These are phyloP conservation scores for Termitomyces sp. DNA, from an alignment of 768 basidiomycete genomes.

Conservation along the genomic window DNA sequence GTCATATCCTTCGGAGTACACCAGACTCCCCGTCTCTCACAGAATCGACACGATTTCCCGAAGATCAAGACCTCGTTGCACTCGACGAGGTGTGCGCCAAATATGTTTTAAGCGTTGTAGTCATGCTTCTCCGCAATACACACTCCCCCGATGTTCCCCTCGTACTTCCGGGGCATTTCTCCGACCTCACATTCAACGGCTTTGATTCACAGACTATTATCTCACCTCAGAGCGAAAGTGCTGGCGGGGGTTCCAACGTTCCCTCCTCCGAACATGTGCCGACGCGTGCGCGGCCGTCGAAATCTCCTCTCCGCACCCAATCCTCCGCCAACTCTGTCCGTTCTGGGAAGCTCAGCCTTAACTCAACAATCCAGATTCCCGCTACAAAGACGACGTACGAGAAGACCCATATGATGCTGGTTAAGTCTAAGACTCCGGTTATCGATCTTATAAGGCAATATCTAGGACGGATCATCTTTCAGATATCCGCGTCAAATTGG, in stretches of 20 bases:
- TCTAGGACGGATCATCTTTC: conserved; percentile 76
- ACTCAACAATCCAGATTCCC: conserved; percentile 35
- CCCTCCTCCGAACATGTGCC: conserved; percentile 5
- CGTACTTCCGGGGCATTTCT: conserved; percentile 52
- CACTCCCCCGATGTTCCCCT: conserved; percentile 47
- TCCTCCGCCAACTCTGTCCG: conserved; percentile 36
- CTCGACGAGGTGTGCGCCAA: conserved; percentile 79
- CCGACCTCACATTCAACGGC: conserved; percentile 64
- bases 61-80: conserved; percentile 57
- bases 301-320: conserved; percentile 28
- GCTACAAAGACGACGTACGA: conserved; percentile 43
- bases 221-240: conserved; percentile 15
- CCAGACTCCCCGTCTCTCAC: conserved; percentile 34
- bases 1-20: conserved; percentile 28
- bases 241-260: conserved; percentile 8
- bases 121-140: conserved; percentile 75
- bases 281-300: conserved; percentile 2
- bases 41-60: conserved; percentile 21
- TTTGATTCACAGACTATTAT: conserved; percentile 52
- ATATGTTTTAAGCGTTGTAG: conserved; percentile 78
- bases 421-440: conserved; percentile 48
- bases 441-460: conserved; percentile 63
- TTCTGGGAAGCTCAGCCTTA: conserved; percentile 29
- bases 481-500: conserved; percentile 89
- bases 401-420: conserved; percentile 55